Evolutionary conservation across 2,329 filamentous ascomycete genomes (phyloP), one percentile per base, ranked within the genome.

Genomic region (Grosmannia penicillata): DNA sequence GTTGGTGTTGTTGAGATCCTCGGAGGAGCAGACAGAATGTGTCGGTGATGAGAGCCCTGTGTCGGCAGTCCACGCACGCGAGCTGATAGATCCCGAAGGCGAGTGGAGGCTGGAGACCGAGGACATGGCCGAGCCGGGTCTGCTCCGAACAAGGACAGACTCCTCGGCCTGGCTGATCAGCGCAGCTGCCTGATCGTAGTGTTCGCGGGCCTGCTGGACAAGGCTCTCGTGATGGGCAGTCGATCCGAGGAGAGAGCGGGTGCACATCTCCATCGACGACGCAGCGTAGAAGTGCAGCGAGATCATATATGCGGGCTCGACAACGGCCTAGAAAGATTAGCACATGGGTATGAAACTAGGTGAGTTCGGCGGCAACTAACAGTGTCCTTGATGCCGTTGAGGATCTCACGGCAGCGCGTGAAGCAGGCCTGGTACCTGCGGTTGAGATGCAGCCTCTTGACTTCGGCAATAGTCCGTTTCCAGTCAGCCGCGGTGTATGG

Each of bases 211-310:
- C 45, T 72, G 63, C 26, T 60, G 56, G 6, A 75, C 58, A 7
- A 75, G 57, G 38, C 53, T 61, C 25, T 55, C 55, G 32, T 69
- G 65, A 44, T 65, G 59, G 3, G 61, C 52, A 0, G 66, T 66
- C 2, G 59, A 60, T 10, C 59, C 53, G 14, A 61, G 60, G 8
- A 72, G 55, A 26, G 62, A 58, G 22, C 63, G 61, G 1, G 69
- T 69, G 46, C 70, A 69, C 57, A 68, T 66, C 48, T 75, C 72
- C 30, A 72, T 60, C 13, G 71, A 67, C n/a, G 61, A 66, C 17
- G 72, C 72, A n/a, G 70, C 71, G 44, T 75, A 76, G 51, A 75
- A 75, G 50, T 72, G 65, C 6, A 76, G 59, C 43, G 72, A 74
- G 45, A 75, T 68, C 25, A 73, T 57, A 48, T 75, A 67, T 7